Conservation (phyloP, 192 early-diverging fungal species). For the Dispira parvispora region DNA sequence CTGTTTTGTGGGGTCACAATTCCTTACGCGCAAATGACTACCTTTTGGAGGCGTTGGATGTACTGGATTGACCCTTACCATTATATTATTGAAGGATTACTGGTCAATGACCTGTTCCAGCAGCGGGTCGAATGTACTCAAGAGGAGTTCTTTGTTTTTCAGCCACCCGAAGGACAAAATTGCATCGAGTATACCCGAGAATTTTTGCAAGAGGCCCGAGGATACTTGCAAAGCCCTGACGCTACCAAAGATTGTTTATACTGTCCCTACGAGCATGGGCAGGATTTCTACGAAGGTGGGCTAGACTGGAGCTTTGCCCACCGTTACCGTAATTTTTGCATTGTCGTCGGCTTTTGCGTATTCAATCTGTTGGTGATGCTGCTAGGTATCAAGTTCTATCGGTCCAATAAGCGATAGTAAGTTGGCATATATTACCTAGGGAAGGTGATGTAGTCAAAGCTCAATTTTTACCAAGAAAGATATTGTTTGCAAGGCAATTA, state of each 20-base stretch:
- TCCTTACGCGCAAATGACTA: conserved; percentile 36
- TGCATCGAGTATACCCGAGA: conserved; percentile 40
- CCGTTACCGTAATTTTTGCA: conserved; percentile 45
- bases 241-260: conserved; percentile 40
- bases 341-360: conserved; percentile 33
- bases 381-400: conserved; percentile 20
- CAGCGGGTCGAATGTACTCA: conserved; percentile 27
- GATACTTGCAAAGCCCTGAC: conserved; percentile 37
- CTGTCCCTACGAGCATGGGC: conserved; percentile 35
- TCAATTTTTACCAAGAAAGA: no score
- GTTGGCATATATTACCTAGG: no score
- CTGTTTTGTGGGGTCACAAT: conserved; percentile 59
- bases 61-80: conserved; percentile 49
- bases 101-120: conserved; percentile 37
- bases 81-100: conserved; percentile 46
- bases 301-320: conserved; percentile 35
- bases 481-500: no score
- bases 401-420: conserved; percentile 23
- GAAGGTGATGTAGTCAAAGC: no score
- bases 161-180: conserved; percentile 33
- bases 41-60: conserved; percentile 55
- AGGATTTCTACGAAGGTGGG: conserved; percentile 30
- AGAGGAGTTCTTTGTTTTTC: conserved; percentile 35
- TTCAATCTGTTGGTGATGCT: conserved; percentile 31
- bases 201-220: conserved; percentile 32